These are phyloP conservation scores for Gymnopilus junonius DNA, from an alignment of 768 basidiomycete species.

Conservation along the genomic window DNA sequence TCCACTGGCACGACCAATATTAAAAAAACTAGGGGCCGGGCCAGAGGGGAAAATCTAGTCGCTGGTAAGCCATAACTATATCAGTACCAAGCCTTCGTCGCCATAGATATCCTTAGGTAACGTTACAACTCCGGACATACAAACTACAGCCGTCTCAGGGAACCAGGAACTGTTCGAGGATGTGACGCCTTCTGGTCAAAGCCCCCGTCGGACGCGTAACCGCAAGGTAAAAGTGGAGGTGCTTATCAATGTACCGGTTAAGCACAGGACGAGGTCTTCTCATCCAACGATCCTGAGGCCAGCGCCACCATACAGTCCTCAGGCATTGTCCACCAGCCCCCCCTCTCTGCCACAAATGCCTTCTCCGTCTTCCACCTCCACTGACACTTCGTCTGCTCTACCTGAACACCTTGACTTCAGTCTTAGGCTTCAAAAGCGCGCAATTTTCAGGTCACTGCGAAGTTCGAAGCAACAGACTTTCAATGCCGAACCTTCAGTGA, in stretches of 20 bases:
- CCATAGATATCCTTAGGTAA: background rate
- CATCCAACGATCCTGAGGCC: background rate
- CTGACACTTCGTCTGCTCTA: slow-evolving; percentile 43
- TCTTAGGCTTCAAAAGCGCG: slow-evolving; percentile 61
- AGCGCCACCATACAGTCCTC: background rate
- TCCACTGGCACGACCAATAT: background rate
- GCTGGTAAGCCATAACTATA: background rate
- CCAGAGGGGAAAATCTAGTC: background rate
- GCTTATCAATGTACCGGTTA: background rate
- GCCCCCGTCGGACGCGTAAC: background rate
- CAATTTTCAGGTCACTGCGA: slow-evolving; percentile 52
- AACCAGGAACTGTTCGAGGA: background rate
- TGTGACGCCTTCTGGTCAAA: background rate
- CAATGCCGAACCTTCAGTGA: slow-evolving; percentile 27
- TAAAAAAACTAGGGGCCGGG: background rate
- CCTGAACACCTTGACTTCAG: slow-evolving; percentile 26
- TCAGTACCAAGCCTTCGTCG: background rate
- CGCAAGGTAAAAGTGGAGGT: background rate
- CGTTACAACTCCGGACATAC: background rate
- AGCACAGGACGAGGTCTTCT: background rate
- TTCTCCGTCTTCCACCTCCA: slow-evolving; percentile 20
- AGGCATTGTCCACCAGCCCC: background rate
- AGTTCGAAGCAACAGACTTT: slow-evolving; percentile 7
- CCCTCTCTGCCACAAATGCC: background rate
- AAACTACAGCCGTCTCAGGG: background rate